Evolutionary conservation across 306 rosid genomes (phyloP).

Genomic region (Purshia tridentata): DNA sequence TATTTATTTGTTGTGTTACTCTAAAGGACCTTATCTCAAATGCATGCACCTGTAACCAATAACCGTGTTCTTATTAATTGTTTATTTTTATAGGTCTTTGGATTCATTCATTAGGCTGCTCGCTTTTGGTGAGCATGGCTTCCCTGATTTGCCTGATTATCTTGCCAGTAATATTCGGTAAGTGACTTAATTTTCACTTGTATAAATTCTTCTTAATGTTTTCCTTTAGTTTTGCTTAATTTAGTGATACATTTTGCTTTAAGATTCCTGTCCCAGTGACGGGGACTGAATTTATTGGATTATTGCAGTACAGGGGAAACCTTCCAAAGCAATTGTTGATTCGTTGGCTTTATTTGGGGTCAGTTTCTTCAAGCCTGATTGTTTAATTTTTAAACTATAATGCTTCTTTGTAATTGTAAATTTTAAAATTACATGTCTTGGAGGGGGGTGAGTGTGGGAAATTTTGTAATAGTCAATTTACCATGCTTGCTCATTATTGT

Average conservation of each 20-base stretch:
- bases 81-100: constrained; percentile 62
- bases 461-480: too few species aligned
- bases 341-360: constrained; percentile 99
- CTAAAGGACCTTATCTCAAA: not conserved
- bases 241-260: not conserved
- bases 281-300: constrained; percentile 28
- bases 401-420: constrained; percentile 10
- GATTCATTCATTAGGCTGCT: constrained; percentile 88
- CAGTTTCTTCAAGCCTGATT: constrained; percentile 44
- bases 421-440: not conserved
- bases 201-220: constrained; percentile 18
- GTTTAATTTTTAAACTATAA: constrained; percentile 25
- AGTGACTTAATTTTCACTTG: constrained; percentile 29
- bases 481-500: not conserved
- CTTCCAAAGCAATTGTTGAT: constrained; percentile 85
- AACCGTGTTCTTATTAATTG: not conserved
- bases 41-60: not conserved
- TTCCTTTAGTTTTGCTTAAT: constrained; percentile 11
- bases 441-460: too few species aligned
- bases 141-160: constrained; percentile 79
- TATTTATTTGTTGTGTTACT: not conserved
- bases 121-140: constrained; percentile 96
- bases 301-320: constrained; percentile 91
- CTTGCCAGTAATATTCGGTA: constrained; percentile 85
- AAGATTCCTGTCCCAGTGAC: constrained; percentile 14